Conservation (phyloP, 1,139 yeast species). For the Saccharomyces uvarum region DNA sequence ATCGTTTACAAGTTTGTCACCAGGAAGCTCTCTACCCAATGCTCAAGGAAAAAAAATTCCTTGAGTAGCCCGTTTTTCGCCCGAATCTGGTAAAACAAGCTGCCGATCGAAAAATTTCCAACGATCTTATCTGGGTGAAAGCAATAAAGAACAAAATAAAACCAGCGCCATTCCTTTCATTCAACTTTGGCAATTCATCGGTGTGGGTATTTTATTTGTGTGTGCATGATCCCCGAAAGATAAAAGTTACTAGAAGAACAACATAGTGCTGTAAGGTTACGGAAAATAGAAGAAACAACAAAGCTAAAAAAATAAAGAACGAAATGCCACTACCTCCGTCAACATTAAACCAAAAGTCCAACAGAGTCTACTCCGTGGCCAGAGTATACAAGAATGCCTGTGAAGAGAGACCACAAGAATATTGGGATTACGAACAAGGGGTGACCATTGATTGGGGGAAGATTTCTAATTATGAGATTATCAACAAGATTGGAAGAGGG, state of each 20-base stretch:
- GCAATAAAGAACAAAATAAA: neutral
- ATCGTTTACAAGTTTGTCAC: neutral
- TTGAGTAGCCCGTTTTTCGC: neutral
- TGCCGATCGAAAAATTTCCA: neutral
- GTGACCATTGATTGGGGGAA: conserved; percentile 64
- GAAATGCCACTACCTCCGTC: conserved; percentile 32
- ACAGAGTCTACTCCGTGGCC: conserved; percentile 38
- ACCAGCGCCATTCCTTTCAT: neutral
- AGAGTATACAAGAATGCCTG: conserved; percentile 65
- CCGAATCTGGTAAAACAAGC: neutral
- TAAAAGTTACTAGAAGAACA: neutral
- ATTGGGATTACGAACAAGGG: conserved; percentile 71
- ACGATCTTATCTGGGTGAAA: neutral
- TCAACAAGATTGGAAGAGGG: conserved; percentile 68
- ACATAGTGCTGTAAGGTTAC: neutral
- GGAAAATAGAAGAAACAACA: neutral
- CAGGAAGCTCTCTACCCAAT: neutral
- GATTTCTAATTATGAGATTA: conserved; percentile 60
- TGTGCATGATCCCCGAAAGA: neutral
- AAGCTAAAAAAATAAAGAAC: neutral
- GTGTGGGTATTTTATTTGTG: neutral
- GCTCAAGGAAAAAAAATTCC: neutral
- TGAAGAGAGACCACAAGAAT: conserved; percentile 52
- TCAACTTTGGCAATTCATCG: neutral
- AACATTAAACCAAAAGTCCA: conserved; percentile 33